Evolutionary conservation across 176 grass and related monocot species (phyloP), one percentile per base, ranked within the genome.

Genomic region (Alopecurus myosuroides): DNA sequence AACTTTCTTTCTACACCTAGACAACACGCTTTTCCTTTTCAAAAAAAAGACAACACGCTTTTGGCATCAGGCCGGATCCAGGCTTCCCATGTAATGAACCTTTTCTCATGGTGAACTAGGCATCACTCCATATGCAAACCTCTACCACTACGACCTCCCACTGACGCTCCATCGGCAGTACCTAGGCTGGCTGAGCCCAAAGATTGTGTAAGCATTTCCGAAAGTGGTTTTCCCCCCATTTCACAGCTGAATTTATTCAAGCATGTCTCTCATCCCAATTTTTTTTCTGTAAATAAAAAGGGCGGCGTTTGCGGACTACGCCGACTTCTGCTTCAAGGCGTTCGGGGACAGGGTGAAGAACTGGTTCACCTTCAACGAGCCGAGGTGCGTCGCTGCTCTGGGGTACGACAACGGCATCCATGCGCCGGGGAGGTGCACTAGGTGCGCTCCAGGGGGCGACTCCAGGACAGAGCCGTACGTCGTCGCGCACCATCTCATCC

Each of bases 301-400:
- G n/a, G n/a, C n/a, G 23, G 89, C 85, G 6, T 98, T 90, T 74
- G 95, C 91, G 13, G 77, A 93, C 61, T 95, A 91, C 4, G 91
- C 93, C 3, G 95, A 95, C 0, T 98, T 95, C 57, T 98, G 95
- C 81, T 95, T 98, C 87, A 89, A 92, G 80, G 79, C 68, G 5
- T 98, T 85, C 0, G 95, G 95, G 0, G 91, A 98, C 23, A 93
- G 95, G 72, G 95, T 98, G 66, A 95, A 98, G 73, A 88, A 98
- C 71, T 93, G 95, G 93, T 93, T 98, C 20, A 98, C 95, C 44
- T 95, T 98, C 80, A 98, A 98, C 11, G 95, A 98, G 77, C 95
- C 95, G 0, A 95, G 95, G 60, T 84, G 82, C 3, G 93, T 93
- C 1, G 89, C 95, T 19, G 93, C 95, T 64, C 91, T 95, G 8